Evolutionary conservation across 257 asterid genomes (phyloP).

Genomic region (Salvia splendens): DNA sequence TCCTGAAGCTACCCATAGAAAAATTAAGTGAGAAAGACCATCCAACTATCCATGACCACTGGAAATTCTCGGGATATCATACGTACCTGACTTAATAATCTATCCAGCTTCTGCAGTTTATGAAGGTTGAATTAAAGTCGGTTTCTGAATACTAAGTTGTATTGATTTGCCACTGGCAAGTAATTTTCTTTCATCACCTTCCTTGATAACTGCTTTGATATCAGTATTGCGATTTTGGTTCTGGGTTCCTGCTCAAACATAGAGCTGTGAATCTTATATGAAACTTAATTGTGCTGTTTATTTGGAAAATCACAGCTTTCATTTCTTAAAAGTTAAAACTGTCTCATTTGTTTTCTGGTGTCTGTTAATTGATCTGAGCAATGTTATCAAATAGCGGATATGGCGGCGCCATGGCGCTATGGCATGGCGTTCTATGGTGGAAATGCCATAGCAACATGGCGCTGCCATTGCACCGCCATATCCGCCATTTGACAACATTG

Average conservation of each 20-base stretch:
- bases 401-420: too few species aligned
- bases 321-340: not conserved
- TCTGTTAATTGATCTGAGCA: slow-evolving; percentile 15
- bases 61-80: not conserved
- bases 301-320: slow-evolving; percentile 12
- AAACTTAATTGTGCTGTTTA: not conserved
- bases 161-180: slow-evolving; percentile 15
- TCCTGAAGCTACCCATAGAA: slow-evolving; percentile 18
- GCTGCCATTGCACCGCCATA: too few species aligned
- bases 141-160: not conserved
- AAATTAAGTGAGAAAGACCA: not conserved
- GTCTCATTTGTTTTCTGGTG: slow-evolving; percentile 16
- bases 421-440: too few species aligned
- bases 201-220: slow-evolving; percentile 14
- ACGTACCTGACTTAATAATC: slow-evolving; percentile 2
- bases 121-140: slow-evolving; percentile 14
- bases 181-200: slow-evolving; percentile 1
- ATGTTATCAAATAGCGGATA: too few species aligned
- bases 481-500: too few species aligned
- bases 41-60: not conserved
- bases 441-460: too few species aligned
- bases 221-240: slow-evolving; percentile 24
- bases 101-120: slow-evolving; percentile 3
- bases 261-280: not conserved
- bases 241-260: slow-evolving; percentile 13